Evolutionary conservation across 306 rosid species (phyloP).

Genomic region (Lathyrus sativus): DNA sequence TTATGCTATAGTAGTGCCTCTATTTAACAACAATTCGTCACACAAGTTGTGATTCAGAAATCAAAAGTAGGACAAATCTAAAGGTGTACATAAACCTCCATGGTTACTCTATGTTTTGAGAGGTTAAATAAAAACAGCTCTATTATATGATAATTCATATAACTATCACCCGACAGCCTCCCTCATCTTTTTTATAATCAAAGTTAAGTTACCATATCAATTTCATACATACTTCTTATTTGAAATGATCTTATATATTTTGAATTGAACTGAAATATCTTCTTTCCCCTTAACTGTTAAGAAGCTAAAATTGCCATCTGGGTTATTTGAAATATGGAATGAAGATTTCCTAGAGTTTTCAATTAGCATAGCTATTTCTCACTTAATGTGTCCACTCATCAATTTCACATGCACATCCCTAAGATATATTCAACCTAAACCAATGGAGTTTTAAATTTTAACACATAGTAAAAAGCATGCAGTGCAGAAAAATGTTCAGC

Average conservation of each 20-base stretch:
- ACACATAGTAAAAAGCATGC: not conserved
- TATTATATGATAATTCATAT: not conserved
- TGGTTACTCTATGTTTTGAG: not conserved
- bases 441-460: not conserved
- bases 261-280: slow-evolving; percentile 17
- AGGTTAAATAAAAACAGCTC: slow-evolving; percentile 13
- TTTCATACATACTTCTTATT: not conserved
- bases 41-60: not conserved
- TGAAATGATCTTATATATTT: slow-evolving; percentile 2
- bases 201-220: not conserved
- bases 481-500: not conserved
- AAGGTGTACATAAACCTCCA: slow-evolving; percentile 2
- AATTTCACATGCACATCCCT: slow-evolving; percentile 27
- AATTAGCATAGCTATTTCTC: slow-evolving; percentile 1
- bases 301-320: slow-evolving; percentile 5
- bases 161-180: slow-evolving; percentile 13
- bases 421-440: slow-evolving; percentile 9
- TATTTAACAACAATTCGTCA: not conserved
- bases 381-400: not conserved
- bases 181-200: slow-evolving; percentile 16
- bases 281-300: not conserved
- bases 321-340: not conserved
- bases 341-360: slow-evolving; percentile 7
- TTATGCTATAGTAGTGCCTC: not conserved
- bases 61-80: slow-evolving; percentile 17